Percentiles rank a stretch among this genome's conserved stretches.
Conservation (phyloP, 2,329 filamentous ascomycete species). For the Cercospora sesami region DNA sequence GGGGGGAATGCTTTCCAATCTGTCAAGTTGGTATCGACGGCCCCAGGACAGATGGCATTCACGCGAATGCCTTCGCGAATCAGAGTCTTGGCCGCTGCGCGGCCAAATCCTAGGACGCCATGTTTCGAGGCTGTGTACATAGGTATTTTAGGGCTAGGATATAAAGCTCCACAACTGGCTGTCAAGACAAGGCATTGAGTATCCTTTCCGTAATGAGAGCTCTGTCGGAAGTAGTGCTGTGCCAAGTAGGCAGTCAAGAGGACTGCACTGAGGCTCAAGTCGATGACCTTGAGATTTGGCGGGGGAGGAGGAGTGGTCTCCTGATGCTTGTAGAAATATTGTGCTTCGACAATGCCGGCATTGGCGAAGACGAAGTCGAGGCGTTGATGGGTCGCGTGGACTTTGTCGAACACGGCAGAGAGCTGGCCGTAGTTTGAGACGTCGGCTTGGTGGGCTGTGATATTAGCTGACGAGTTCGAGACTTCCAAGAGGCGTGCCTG, state of each 20-base stretch:
- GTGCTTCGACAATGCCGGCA: slow-evolving; percentile 48
- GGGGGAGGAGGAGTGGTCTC: slow-evolving; percentile 27
- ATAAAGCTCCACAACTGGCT: slow-evolving; percentile 20
- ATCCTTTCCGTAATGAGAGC: slow-evolving; percentile 13
- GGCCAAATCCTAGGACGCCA: slow-evolving; percentile 45
- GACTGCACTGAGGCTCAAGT: slow-evolving; percentile 44
- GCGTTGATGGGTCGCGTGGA: slow-evolving; percentile 35
- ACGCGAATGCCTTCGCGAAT: slow-evolving; percentile 41
- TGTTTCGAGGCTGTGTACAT: slow-evolving; percentile 46
- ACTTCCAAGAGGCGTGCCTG: slow-evolving; percentile 36
- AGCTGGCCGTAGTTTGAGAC: slow-evolving; percentile 42
- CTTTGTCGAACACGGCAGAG: slow-evolving; percentile 40
- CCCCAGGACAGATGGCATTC: slow-evolving; percentile 44
- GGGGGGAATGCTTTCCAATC: slow-evolving; percentile 40
- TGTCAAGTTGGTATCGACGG: slow-evolving; percentile 42
- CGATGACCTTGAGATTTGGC: slow-evolving; percentile 41
- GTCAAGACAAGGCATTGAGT: slow-evolving; percentile 19
- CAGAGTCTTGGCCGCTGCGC: slow-evolving; percentile 41
- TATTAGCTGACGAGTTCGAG: slow-evolving; percentile 32
- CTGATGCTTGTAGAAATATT: slow-evolving; percentile 45
- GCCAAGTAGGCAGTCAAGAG: slow-evolving; percentile 42
- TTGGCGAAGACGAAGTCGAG: slow-evolving; percentile 55
- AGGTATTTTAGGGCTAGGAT: slow-evolving; percentile 35
- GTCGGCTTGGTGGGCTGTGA: slow-evolving; percentile 43
- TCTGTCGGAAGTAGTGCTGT: slow-evolving; percentile 41